Evolutionary conservation across 371 early-diverging fungal genomes (phyloP).

Genomic region (Fennellomyces sp.): DNA sequence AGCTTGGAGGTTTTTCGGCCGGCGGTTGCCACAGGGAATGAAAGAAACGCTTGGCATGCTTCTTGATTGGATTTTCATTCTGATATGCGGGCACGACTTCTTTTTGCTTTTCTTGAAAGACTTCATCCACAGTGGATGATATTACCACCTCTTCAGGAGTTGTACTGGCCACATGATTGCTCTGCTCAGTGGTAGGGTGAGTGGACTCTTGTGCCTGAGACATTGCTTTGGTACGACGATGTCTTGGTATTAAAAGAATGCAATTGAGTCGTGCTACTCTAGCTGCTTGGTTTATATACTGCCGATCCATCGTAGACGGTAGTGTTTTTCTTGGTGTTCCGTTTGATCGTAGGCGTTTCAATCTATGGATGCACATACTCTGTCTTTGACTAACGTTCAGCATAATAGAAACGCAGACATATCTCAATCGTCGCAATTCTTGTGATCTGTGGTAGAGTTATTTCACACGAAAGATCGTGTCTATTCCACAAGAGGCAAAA

Average conservation of each 20-base stretch:
- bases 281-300: too few relatives aligned
- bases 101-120: neutral
- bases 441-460: neutral
- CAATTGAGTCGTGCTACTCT: too few relatives aligned
- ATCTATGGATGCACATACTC: too few relatives aligned
- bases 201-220: too few relatives aligned
- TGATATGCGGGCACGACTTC: neutral
- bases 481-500: too few relatives aligned
- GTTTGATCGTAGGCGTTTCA: neutral
- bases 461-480: neutral
- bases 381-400: neutral
- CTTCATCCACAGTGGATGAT: too few relatives aligned
- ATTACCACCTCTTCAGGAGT: too few relatives aligned
- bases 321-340: neutral
- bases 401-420: neutral
- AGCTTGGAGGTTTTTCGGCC: neutral
- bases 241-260: too few relatives aligned
- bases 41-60: neutral
- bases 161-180: too few relatives aligned
- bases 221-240: too few relatives aligned
- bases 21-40: neutral
- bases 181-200: too few relatives aligned
- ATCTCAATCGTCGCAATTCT: neutral
- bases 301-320: too few relatives aligned
- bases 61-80: neutral